Conservation (phyloP, 2,329 filamentous ascomycete genomes). For the Cytospora chrysosperma region DNA sequence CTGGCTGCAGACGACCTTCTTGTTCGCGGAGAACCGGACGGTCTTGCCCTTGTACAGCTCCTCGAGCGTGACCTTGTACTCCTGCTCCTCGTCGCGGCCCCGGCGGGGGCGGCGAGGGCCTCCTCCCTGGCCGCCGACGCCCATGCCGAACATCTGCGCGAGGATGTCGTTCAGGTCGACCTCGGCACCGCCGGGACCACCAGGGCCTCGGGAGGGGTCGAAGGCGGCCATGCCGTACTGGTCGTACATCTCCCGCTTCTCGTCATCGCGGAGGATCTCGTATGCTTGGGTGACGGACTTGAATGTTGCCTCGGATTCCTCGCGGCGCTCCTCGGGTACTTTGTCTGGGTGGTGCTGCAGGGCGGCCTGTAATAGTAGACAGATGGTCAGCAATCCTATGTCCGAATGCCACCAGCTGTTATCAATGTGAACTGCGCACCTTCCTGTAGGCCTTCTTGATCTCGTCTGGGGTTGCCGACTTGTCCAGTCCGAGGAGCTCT, state of each 20-base stretch:
- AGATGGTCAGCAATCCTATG: constrained; percentile 24
- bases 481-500: constrained; percentile 80
- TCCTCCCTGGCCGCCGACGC: constrained; percentile 57
- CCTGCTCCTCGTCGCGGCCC: constrained; percentile 81
- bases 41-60: constrained; percentile 99
- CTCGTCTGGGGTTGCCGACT: constrained; percentile 70
- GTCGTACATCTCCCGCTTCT: constrained; percentile 90
- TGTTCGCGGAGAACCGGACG: constrained; percentile 92
- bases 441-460: constrained; percentile 97
- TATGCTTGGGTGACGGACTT: constrained; percentile 92
- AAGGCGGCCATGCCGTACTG: constrained; percentile 95
- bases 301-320: constrained; percentile 86
- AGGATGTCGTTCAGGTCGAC: constrained; percentile 91
- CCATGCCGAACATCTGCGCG: constrained; percentile 86
- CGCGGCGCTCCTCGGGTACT: constrained; percentile 80
- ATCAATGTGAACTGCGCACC: constrained; percentile 47
- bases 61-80: constrained; percentile 87
- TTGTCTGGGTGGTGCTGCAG: constrained; percentile 93
- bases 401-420: neutral
- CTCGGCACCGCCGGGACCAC: constrained; percentile 62
- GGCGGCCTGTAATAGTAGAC: constrained; percentile 60
- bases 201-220: constrained; percentile 66
- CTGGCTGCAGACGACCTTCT: constrained; percentile 82
- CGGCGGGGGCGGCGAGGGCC: constrained; percentile 63
- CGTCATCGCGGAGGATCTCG: constrained; percentile 94